These are phyloP conservation scores for Pleurotus cornucopiae DNA, from an alignment of 768 basidiomycete species.

Conservation along the genomic window DNA sequence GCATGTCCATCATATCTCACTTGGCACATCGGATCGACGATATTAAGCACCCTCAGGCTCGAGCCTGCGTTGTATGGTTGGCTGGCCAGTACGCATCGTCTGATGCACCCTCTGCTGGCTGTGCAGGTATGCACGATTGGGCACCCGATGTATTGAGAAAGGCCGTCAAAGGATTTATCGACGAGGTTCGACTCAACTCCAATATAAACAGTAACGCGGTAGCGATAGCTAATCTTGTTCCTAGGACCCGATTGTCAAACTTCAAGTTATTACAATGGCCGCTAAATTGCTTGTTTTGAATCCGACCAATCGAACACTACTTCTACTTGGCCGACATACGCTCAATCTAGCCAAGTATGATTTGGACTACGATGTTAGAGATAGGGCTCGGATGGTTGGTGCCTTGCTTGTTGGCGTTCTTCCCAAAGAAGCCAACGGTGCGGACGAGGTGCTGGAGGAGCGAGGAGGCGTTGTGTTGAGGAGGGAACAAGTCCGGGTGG, in stretches of 20 bases:
- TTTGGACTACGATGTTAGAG: constrained; percentile 83
- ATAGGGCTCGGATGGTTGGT: constrained; percentile 77
- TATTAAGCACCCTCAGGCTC: constrained; percentile 73
- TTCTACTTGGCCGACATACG: constrained; percentile 64
- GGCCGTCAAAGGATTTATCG: constrained; percentile 62
- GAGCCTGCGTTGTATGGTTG: constrained; percentile 89
- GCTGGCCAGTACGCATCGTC: constrained; percentile 80
- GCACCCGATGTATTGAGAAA: constrained; percentile 89
- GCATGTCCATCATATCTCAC: constrained; percentile 64
- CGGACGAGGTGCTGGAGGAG: constrained; percentile 33
- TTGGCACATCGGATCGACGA: constrained; percentile 77
- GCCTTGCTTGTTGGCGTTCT: constrained; percentile 60
- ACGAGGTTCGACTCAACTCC: constrained; percentile 51
- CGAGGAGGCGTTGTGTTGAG: constrained; percentile 74
- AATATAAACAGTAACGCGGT: neutral
- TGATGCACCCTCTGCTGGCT: constrained; percentile 26
- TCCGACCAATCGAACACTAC: constrained; percentile 45
- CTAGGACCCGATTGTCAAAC: constrained; percentile 65
- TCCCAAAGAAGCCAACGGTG: constrained; percentile 12
- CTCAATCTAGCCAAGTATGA: constrained; percentile 88
- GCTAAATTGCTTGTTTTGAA: constrained; percentile 77
- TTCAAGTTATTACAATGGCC: constrained; percentile 82
- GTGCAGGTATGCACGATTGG: constrained; percentile 68
- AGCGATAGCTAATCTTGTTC: constrained; percentile 3
- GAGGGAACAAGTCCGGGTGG: constrained; percentile 74